A percentile compares a stretch with the other conserved stretches of the same genome.
These are phyloP conservation scores for Eleusine indica DNA, from an alignment of 176 grass and related monocot genomes.

Conservation along the genomic window DNA sequence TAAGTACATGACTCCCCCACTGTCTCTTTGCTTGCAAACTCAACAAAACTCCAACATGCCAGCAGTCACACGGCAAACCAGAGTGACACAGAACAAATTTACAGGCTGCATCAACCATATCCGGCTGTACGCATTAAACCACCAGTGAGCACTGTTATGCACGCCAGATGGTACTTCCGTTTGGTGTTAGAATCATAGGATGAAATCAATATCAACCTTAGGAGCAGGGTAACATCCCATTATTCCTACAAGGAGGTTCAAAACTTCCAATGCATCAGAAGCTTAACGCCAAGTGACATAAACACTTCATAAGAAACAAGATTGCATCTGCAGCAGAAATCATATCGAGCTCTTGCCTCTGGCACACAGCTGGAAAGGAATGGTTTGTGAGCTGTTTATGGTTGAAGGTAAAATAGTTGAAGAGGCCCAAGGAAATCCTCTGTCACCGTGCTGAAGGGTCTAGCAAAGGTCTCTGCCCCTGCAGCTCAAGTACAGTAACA, in stretches of 20 bases:
- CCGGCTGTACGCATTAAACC: slow-evolving; percentile 32
- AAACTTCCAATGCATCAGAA: neutral
- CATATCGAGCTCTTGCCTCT: neutral
- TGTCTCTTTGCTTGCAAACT: slow-evolving; percentile 18
- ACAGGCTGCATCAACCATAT: slow-evolving; percentile 35
- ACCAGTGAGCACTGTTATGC: neutral
- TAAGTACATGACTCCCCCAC: neutral
- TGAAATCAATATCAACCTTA: neutral
- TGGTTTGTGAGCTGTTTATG: neutral
- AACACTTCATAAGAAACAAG: slow-evolving; percentile 1
- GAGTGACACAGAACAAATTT: slow-evolving; percentile 17
- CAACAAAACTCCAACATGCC: slow-evolving; percentile 12
- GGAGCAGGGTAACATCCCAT: neutral
- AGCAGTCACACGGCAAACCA: neutral
- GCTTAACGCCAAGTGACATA: neutral
- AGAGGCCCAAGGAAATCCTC: slow-evolving; percentile 45
- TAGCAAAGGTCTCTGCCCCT: slow-evolving; percentile 50
- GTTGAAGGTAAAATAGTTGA: slow-evolving; percentile 35
- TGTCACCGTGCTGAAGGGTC: slow-evolving; percentile 41
- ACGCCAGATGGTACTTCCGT: neutral
- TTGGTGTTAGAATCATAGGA: neutral
- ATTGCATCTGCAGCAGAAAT: neutral
- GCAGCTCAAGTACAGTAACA: slow-evolving; percentile 10
- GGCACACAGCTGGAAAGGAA: neutral
- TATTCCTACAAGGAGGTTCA: neutral